A percentile compares a stretch with the other conserved stretches of the same genome.
phyloP scores from a whole-genome alignment of 2,329 filamentous ascomycete species.

The Raffaelea ambrosiae region DNA sequence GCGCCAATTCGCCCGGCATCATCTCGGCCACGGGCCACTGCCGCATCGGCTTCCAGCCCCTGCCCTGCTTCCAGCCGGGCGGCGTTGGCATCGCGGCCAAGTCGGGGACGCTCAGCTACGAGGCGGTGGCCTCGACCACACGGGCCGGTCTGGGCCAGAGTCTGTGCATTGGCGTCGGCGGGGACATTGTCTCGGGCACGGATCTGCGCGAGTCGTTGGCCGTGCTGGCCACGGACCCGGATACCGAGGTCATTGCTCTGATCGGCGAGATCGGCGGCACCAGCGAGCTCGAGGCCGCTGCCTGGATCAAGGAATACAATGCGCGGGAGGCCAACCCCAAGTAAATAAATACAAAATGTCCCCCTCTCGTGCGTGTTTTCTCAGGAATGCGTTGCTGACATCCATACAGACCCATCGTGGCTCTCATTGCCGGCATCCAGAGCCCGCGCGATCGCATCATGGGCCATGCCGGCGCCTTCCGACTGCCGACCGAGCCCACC shows the following conservation, averaged over 20 bases:
- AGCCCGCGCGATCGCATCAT: conserved; percentile 60
- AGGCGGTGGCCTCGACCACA: conserved; percentile 67
- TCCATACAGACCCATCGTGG: conserved; percentile 62
- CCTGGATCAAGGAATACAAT: conserved; percentile 62
- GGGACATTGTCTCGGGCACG: conserved; percentile 67
- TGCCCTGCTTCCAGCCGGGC: conserved; percentile 63
- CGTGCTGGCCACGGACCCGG: conserved; percentile 56
- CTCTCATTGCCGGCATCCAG: conserved; percentile 57
- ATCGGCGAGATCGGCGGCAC: conserved; percentile 66
- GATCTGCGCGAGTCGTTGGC: conserved; percentile 63
- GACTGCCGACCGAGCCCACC: conserved; percentile 55
- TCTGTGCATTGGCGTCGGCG: conserved; percentile 68
- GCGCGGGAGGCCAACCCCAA: conserved; percentile 51
- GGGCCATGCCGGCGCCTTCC: conserved; percentile 73
- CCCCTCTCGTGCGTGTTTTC: conserved; percentile 13
- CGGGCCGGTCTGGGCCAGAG: conserved; percentile 69
- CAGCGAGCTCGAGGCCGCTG: conserved; percentile 62
- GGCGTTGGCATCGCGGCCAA: conserved; percentile 71
- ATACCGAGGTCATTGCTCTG: conserved; percentile 63
- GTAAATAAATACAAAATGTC: conserved; percentile 23
- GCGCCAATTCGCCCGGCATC: conserved; percentile 75
- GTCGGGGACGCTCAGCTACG: conserved; percentile 72
- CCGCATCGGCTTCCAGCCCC: conserved; percentile 67
- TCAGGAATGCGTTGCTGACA: no score
- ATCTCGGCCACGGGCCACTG: conserved; percentile 69